phyloP scores from a whole-genome alignment of 129 eudicot genomes.

The Saussurea involucrata region DNA sequence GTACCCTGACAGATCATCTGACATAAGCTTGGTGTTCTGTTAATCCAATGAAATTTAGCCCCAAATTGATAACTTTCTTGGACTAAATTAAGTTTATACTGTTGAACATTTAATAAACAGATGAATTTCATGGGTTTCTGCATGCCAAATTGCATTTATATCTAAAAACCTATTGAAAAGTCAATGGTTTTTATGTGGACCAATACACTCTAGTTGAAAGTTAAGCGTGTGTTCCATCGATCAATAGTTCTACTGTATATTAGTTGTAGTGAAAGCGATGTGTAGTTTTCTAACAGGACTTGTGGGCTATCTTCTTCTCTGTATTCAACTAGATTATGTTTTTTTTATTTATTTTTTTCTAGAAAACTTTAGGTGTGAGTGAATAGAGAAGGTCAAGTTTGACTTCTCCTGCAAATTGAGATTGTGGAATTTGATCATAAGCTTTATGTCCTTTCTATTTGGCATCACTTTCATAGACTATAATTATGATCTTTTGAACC shows the following conservation, averaged over 20 bases:
- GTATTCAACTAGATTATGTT: constrained; percentile 16
- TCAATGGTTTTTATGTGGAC: constrained; percentile 19
- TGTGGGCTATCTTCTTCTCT: constrained; percentile 22
- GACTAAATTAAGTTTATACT: not conserved
- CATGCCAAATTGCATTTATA: constrained; percentile 8
- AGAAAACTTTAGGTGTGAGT: constrained; percentile 22
- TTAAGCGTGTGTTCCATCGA: constrained; percentile 23
- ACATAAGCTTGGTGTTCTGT: constrained; percentile 5
- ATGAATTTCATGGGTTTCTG: not conserved
- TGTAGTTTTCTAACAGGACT: constrained; percentile 16
- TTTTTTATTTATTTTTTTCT: constrained; percentile 5
- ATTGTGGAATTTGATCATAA: constrained; percentile 40
- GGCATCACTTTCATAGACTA: constrained; percentile 5
- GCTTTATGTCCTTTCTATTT: constrained; percentile 12
- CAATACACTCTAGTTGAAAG: constrained; percentile 22
- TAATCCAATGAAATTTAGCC: not conserved
- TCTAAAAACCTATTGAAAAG: not conserved
- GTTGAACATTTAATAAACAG: not conserved
- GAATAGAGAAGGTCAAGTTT: constrained; percentile 48
- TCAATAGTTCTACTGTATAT: constrained; percentile 15
- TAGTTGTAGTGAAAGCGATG: constrained; percentile 39
- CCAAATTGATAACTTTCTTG: constrained; percentile 13
- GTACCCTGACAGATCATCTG: constrained; percentile 17
- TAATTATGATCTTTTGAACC: constrained; percentile 5
- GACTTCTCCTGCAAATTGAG: constrained; percentile 48